phyloP scores from a whole-genome alignment of 2,329 filamentous ascomycete species.

The Phialocephala sp. region DNA sequence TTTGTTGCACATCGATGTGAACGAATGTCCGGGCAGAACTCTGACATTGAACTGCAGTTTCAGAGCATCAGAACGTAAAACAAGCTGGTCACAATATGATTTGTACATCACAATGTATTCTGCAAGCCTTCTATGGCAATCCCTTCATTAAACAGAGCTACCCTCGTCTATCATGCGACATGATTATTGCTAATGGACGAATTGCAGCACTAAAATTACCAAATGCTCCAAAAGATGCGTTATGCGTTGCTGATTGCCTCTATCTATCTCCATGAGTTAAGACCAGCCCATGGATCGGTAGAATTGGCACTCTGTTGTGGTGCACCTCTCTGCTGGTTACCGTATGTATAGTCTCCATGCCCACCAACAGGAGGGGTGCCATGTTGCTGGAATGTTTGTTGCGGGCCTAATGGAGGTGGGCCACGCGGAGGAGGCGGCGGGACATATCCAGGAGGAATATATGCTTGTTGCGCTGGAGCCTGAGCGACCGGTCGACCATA shows the following conservation, averaged over 20 bases:
- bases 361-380: constrained; percentile 52
- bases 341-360: constrained; percentile 60
- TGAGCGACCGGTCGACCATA: constrained; percentile 40
- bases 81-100: background rate
- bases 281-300: constrained; percentile 71
- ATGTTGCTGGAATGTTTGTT: constrained; percentile 54
- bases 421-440: constrained; percentile 71
- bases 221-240: constrained; percentile 26
- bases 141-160: background rate
- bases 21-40: too few species aligned
- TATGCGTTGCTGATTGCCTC: constrained; percentile 9
- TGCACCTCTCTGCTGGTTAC: constrained; percentile 45
- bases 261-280: constrained; percentile 46
- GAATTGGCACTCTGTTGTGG: constrained; percentile 38
- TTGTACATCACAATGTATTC: background rate
- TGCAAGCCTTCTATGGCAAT: background rate
- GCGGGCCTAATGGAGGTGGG: constrained; percentile 58
- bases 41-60: too few species aligned
- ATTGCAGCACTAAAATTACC: constrained; percentile 14
- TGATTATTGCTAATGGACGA: background rate
- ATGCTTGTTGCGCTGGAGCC: constrained; percentile 47
- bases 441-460: constrained; percentile 67
- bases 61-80: background rate
- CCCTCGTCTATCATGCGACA: constrained; percentile 6
- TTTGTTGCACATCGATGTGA: too few species aligned